Evolutionary conservation across 2,329 filamentous ascomycete species (phyloP).

Genomic region (Huntiella moniliformis): DNA sequence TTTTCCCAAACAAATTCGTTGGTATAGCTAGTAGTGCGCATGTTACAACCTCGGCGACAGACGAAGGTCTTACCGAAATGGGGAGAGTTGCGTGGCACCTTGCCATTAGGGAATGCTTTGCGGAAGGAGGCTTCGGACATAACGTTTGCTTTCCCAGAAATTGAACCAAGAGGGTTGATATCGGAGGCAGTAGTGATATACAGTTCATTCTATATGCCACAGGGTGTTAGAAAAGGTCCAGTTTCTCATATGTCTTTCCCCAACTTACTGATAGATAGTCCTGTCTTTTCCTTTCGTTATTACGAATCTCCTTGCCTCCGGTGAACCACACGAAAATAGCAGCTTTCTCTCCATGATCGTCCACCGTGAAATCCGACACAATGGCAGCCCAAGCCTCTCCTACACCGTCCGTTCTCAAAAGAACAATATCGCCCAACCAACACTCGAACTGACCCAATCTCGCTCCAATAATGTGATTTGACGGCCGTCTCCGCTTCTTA

Average conservation of each 20-base stretch:
- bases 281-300: constrained; percentile 59
- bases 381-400: constrained; percentile 88
- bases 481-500: constrained; percentile 20
- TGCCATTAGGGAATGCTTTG: constrained; percentile 52
- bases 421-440: constrained; percentile 60
- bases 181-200: constrained; percentile 84
- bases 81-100: constrained; percentile 50
- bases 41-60: constrained; percentile 77
- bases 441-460: constrained; percentile 68
- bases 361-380: constrained; percentile 62
- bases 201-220: constrained; percentile 50
- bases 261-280: constrained; percentile 51
- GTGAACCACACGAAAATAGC: constrained; percentile 95
- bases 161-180: constrained; percentile 66
- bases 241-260: not conserved
- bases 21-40: constrained; percentile 74
- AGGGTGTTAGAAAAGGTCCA: not conserved
- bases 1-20: constrained; percentile 88
- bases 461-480: constrained; percentile 55
- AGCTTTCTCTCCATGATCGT: constrained; percentile 56
- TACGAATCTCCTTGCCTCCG: constrained; percentile 73
- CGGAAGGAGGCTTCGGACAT: constrained; percentile 55
- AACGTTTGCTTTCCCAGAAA: constrained; percentile 74
- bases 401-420: constrained; percentile 71
- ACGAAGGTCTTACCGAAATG: constrained; percentile 76